Base-by-base conservation (phyloP, 371 early-diverging fungal species). In the Mortierella sp. region DNA sequence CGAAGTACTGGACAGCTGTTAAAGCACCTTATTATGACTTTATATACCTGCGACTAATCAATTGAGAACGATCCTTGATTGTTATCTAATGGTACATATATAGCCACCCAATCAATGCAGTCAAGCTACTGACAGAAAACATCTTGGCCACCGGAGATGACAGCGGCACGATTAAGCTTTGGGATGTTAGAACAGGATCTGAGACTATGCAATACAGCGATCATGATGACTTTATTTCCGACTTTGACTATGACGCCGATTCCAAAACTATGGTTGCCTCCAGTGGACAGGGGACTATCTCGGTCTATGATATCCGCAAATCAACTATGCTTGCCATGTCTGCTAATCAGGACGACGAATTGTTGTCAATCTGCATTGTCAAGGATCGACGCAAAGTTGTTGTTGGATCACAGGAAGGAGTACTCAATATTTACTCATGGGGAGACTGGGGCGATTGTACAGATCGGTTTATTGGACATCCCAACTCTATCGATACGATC, bases 71-170 rank as follows among this genome's bases (percentile, higher is more conserved):
- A 20, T 51, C 8, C 35, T 37, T 26, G 20, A 18, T 9, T 30
- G 40, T 40, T 39, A 11, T 32, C 30, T 55, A 49, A 32, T 26
- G 28, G 35, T 26, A 37, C 52, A 43, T 1, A 1, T 47, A 60
- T 64, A 94, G 93, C 47, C 83, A 88, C 16, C 91, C 97, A 5
- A 86, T 97, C 64, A 95, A 97, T 83, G 65, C 89, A 8, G 70
- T 97, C 40, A 84, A 86, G 6, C 79, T 88, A 10, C 76, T 97
- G 52, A 90, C 90, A 66, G 91, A 93, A 62, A 87, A 87, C 62
- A 86, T 93, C 35, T 60, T 96, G n/a, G 96, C 95, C 0, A 94
- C 97, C 0, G 98, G 97, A 16, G 97, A 97, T 71, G 98, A 97
- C 77, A 87, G 85, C 6, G 98, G 98, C n/a, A 85, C 89, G 39